Percentiles rank a stretch among this genome's conserved stretches.
phyloP scores from a whole-genome alignment of 148 eudicot genomes.

The Camellia sinensis region DNA sequence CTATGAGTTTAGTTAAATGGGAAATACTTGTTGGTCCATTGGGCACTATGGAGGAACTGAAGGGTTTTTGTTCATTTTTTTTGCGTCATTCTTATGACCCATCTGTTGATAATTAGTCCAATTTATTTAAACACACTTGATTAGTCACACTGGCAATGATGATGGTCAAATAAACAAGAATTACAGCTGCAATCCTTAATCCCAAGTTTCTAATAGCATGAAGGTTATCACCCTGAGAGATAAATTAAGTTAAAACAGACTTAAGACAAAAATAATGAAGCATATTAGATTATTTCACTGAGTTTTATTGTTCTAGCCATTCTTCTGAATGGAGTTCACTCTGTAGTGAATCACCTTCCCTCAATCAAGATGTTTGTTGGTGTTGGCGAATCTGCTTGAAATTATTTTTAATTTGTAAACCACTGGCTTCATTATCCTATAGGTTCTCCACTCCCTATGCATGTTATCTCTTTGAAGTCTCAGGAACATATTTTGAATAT shows the following conservation, averaged over 20 bases:
- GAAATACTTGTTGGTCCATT: background rate
- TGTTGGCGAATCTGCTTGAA: background rate
- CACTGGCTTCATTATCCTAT: background rate
- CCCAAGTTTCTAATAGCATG: background rate
- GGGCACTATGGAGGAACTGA: background rate
- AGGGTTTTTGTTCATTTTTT: background rate
- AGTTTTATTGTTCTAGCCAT: background rate
- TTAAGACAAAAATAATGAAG: background rate
- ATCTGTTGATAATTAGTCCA: background rate
- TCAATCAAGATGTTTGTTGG: background rate
- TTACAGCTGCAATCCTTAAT: background rate
- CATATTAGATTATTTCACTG: background rate
- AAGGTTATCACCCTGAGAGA: background rate
- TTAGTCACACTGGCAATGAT: background rate
- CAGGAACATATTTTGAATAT: no score
- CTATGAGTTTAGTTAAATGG: background rate
- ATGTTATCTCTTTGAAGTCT: no score
- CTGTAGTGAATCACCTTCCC: background rate
- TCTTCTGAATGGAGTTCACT: background rate
- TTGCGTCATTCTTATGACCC: background rate
- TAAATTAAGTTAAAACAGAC: background rate
- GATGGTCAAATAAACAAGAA: background rate
- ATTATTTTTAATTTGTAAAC: background rate
- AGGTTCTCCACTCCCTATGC: no score
- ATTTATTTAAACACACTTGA: background rate